These are phyloP conservation scores for Penicillium antarcticum DNA, from an alignment of 495 filamentous ascomycete species.

Conservation along the genomic window DNA sequence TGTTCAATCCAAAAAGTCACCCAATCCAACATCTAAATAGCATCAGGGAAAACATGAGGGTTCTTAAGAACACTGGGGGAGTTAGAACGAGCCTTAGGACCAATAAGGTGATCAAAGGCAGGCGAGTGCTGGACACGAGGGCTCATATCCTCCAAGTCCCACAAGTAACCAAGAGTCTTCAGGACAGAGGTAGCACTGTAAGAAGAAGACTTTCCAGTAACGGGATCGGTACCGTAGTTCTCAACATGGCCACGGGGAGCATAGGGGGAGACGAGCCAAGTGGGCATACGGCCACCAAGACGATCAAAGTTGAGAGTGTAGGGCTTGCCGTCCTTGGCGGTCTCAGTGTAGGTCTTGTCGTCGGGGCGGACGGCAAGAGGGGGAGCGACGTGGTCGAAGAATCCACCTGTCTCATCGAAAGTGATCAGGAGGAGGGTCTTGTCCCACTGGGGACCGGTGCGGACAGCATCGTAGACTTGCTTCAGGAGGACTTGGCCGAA, in stretches of 20 bases:
- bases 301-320: conserved; percentile 50
- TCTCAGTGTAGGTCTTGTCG: conserved; percentile 45
- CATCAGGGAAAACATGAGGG: conserved; percentile 20
- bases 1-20: neutral
- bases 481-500: conserved; percentile 50
- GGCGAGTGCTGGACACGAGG: conserved; percentile 41
- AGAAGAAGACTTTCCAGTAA: conserved; percentile 28
- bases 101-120: conserved; percentile 45
- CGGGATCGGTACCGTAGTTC: conserved; percentile 39
- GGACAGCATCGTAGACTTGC: conserved; percentile 50
- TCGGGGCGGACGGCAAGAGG: conserved; percentile 43
- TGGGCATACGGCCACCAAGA: conserved; percentile 52
- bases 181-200: conserved; percentile 44
- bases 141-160: conserved; percentile 43
- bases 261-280: conserved; percentile 50
- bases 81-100: conserved; percentile 12
- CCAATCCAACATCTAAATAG: conserved; percentile 1
- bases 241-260: conserved; percentile 40
- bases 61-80: conserved; percentile 18
- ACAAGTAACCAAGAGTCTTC: conserved; percentile 43
- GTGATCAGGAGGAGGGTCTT: conserved; percentile 47
- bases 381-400: conserved; percentile 51
- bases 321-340: conserved; percentile 32
- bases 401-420: conserved; percentile 51
- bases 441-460: conserved; percentile 45